A percentile compares a stretch with the other conserved stretches of the same genome.
phyloP scores from a whole-genome alignment of 1,139 yeast species.

The Pichia sp. region DNA sequence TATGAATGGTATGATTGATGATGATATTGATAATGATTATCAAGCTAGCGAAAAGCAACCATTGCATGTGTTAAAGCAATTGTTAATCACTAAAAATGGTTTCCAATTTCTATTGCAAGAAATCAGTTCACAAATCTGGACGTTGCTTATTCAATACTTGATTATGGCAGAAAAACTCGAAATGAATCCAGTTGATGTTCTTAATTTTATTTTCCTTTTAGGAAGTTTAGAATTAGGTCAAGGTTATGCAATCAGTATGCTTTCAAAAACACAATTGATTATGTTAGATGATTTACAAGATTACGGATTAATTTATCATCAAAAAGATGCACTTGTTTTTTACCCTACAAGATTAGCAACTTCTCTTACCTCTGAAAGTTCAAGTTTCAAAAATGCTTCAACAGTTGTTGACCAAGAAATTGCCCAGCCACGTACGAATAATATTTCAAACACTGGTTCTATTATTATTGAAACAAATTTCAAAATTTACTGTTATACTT shows the following conservation, averaged over 20 bases:
- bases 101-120: conserved; percentile 91
- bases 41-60: conserved; percentile 14
- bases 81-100: conserved; percentile 82
- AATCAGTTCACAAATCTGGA: conserved; percentile 93
- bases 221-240: conserved; percentile 91
- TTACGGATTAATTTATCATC: conserved; percentile 73
- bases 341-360: conserved; percentile 92
- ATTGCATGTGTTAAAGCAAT: conserved; percentile 32
- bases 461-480: conserved; percentile 90
- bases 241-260: conserved; percentile 64
- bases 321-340: conserved; percentile 37
- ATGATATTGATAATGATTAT: conserved; percentile 18
- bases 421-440: conserved; percentile 21
- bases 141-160: conserved; percentile 76
- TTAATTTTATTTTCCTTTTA: conserved; percentile 84
- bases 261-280: conserved; percentile 74
- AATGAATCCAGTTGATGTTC: conserved; percentile 95
- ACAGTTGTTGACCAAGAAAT: conserved; percentile 61
- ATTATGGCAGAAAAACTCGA: conserved; percentile 75
- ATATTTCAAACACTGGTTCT: conserved; percentile 43
- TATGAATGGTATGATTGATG: conserved; percentile 13
- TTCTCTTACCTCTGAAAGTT: conserved; percentile 79
- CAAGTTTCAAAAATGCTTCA: conserved; percentile 61
- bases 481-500: conserved; percentile 87
- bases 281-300: conserved; percentile 89